phyloP scores from a whole-genome alignment of 2,329 filamentous ascomycete genomes.

The Trichoderma sp. region DNA sequence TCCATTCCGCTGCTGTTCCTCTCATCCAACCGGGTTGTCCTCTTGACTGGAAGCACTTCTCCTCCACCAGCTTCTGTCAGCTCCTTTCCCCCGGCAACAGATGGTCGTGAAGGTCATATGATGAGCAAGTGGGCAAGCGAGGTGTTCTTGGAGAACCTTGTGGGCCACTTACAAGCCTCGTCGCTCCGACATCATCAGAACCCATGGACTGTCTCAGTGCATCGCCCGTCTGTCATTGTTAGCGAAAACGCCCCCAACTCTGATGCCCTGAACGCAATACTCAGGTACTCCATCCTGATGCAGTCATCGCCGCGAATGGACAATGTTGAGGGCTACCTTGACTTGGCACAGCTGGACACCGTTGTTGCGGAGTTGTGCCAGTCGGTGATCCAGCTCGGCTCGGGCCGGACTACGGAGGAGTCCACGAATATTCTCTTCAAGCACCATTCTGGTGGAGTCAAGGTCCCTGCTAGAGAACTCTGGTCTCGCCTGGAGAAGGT shows the following conservation, averaged over 20 bases:
- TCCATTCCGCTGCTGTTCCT: not conserved
- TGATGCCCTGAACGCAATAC: not conserved
- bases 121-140: constrained; percentile 16
- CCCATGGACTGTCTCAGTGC: not conserved
- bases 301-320: not conserved
- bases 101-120: constrained; percentile 3
- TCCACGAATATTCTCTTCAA: not conserved
- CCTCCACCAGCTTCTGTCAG: not conserved
- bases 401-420: not conserved
- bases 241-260: not conserved
- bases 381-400: not conserved
- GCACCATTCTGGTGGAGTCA: not conserved
- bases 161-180: not conserved
- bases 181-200: not conserved
- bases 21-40: not conserved
- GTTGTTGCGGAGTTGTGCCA: not conserved
- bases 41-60: not conserved
- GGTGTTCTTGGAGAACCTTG: constrained; percentile 7
- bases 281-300: not conserved
- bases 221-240: not conserved
- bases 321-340: not conserved
- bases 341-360: not conserved
- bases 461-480: not conserved
- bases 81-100: not conserved
- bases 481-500: not conserved